A percentile compares a stretch with the other conserved stretches of the same genome.
phyloP scores from a whole-genome alignment of 305 asterid genomes.

The Solanum aculeatissimum region DNA sequence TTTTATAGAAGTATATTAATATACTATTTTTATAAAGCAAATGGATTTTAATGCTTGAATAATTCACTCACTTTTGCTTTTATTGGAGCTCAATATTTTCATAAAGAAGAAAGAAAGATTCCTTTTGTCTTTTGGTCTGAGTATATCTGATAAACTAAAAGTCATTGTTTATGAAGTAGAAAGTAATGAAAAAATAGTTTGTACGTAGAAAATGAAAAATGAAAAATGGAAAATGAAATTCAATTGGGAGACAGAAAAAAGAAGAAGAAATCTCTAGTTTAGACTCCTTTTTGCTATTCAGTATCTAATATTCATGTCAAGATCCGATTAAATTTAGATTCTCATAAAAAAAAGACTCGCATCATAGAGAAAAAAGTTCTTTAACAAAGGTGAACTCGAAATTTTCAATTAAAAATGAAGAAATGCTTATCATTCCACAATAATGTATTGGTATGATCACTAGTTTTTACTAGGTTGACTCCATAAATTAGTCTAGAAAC shows the following conservation, averaged over 20 bases:
- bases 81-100: background rate
- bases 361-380: background rate
- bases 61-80: background rate
- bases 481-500: background rate
- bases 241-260: background rate
- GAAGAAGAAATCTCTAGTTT: background rate
- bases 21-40: background rate
- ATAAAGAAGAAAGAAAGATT: background rate
- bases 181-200: background rate
- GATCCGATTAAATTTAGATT: background rate
- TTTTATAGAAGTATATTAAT: background rate
- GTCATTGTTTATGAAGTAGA: background rate
- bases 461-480: background rate
- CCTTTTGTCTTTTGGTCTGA: background rate
- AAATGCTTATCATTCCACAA: background rate
- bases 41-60: background rate
- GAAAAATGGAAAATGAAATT: background rate
- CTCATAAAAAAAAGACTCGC: rapidly evolving
- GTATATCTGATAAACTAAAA: background rate
- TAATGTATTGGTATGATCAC: background rate
- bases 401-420: background rate
- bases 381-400: rapidly evolving
- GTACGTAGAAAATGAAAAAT: background rate
- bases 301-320: background rate
- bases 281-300: background rate